phyloP scores from a whole-genome alignment of 345 rosid species.

The Physaria fendleri region DNA sequence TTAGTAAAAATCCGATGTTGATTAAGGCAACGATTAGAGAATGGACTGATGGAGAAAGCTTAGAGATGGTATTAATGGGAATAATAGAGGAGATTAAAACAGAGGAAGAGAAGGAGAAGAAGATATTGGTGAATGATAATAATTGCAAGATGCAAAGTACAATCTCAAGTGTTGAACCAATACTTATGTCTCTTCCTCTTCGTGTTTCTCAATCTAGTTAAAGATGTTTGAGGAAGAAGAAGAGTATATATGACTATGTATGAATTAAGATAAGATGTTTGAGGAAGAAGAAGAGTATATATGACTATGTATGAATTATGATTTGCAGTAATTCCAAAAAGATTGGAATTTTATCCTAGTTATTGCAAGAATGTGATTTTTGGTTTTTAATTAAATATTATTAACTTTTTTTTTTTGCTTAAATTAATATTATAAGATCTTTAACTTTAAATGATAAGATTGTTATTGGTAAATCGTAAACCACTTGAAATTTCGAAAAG shows the following conservation, averaged over 20 bases:
- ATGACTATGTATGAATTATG: too few relatives aligned
- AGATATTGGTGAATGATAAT: not conserved
- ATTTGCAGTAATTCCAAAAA: conserved; percentile 4
- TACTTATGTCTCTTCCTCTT: conserved; percentile 20
- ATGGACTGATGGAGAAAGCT: conserved; percentile 66
- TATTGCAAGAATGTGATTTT: conserved; percentile 4
- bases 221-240: not conserved
- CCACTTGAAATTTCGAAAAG: too few relatives aligned
- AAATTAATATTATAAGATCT: too few relatives aligned
- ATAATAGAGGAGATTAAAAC: conserved; percentile 25
- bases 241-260: not conserved
- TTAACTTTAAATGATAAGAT: too few relatives aligned
- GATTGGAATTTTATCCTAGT: conserved; percentile 16
- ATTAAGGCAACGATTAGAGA: conserved; percentile 61
- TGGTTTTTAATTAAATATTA: not conserved
- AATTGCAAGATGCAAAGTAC: conserved; percentile 29
- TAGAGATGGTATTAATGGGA: conserved; percentile 40
- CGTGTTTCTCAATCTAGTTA: too few relatives aligned
- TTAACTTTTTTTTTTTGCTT: not conserved
- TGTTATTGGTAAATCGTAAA: too few relatives aligned
- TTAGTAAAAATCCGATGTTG: conserved; percentile 41
- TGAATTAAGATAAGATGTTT: not conserved
- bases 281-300: not conserved
- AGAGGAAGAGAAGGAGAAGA: conserved; percentile 26
- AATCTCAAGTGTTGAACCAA: conserved; percentile 21